Base-by-base conservation (phyloP, 1,284 basidiomycete species). In the Cryptococcus sp. region DNA sequence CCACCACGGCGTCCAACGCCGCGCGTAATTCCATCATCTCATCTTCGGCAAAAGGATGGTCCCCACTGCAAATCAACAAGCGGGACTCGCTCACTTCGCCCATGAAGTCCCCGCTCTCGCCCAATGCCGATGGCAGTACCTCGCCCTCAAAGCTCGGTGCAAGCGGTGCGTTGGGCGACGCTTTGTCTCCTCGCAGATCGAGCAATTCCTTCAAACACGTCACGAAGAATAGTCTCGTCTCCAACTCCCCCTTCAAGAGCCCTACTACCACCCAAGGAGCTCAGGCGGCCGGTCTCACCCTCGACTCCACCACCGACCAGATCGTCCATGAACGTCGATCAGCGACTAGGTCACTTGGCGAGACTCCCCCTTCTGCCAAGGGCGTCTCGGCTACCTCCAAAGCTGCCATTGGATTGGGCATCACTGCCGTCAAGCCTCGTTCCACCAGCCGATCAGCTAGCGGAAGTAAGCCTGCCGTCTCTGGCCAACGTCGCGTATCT, bases 171-270 rank as follows among this genome's bases (percentile, higher is more conserved):
- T 27, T 45, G 27, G 19, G 50, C 7, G 42, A 59, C 45, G 38
- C 54, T 13, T 8, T 22, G 15, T 54, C 59, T 17, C 85, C 87
- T 52, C 84, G 91, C 52, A 84, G 91, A 50, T 85, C 87, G 3
- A 91, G 88, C 19, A 87, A 85, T 52, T 90, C 88, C 69, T 93
- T 89, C 81, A 89, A 86, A 70, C 89, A 90, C 76, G 84, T 93
- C 65, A 84, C 85, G 63, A 87, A 82, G 62, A 91, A 89, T 76
- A 87, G 88, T 68, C 86, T 93, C 54, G 92, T 94, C 22, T 87
- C 88, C 48, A 92, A 92, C 68, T 93, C 90, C 11, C 90, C 90
- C 8, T 97, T 97, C 82, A 91, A 90, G 69, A 71, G 74, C 39
- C 69, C 73, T 0, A 62, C 64, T 15, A 74, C 74, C 35, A 58